Base-by-base conservation (phyloP, 805 yeast species). In the Lipomyces starkeyi region DNA sequence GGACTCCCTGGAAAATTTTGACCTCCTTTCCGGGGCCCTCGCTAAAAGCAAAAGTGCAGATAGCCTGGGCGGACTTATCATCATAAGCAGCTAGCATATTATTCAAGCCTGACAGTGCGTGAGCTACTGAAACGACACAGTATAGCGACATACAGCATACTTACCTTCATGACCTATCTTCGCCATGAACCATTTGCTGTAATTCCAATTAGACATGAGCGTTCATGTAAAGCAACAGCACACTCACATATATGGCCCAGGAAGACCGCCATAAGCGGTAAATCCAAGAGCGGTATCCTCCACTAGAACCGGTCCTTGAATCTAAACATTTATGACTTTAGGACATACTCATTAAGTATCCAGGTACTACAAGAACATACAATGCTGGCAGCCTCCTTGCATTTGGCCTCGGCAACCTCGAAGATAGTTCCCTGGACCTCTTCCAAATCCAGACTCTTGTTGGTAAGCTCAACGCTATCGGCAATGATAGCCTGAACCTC, bases 231-330 rank as follows among this genome's bases (percentile, higher is more conserved):
- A 43, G 8, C 9, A 25, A 14, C 11, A 22, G 11, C 2, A 71
- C 1, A 71, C 76, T 67, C 66, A 75, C 77, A 88, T 86, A 73
- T 92, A 91, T 0, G 98, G 98, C 29, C 99, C 99, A 2, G 99
- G 99, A 61, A 95, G 84, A 17, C 88, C 89, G 62, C 90, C 88
- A 76, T 89, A 83, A 1, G 97, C 97, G 61, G 85, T 85, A 78
- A 90, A 95, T 3, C 90, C 91, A 53, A 95, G 84, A 61, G 97
- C 93, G 0, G 99, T 95, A 75, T 95, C 99, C 77, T 95, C 99
- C 2, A 93, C 97, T 66, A 95, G 83, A 0, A 92, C 98, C 0
- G 98, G 94, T 0, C 97, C 95, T 2, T 82, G 77, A 2, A 86
- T 79, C 78, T 77, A 60, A 37, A 37, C 32, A 27, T 57, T 9